Base-by-base conservation (phyloP, 1,284 basidiomycete species). In the Leccinum huronense region DNA sequence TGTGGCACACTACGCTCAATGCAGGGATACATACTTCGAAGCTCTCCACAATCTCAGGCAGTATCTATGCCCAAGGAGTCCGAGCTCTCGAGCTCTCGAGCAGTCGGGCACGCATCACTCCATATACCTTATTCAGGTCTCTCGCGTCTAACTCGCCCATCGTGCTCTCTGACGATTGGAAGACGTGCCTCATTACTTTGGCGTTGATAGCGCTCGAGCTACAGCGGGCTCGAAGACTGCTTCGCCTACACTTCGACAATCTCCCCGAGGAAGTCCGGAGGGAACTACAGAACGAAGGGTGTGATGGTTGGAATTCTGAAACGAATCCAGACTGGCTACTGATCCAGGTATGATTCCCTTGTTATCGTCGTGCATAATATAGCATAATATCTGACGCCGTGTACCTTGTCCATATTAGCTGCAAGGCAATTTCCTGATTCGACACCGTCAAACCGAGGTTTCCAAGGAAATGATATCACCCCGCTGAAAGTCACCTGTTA, bases 381-480 rank as follows among this genome's bases (percentile, higher is more conserved):
- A 38, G n/a, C 34, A 34, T 36, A 11, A 14, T 38, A 38, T 38
- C 38, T 38, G 38, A 38, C 38, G 38, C 14, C 38, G 38, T 38
- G 38, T 38, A 16, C 14, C 38, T 23, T 45, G 81, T 42, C 84
- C 38, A 7, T 38, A 38, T 38, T 7, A 38, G 82, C 72, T 84
- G n/a, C 80, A 85, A 59, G 70, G 74, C 3, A 75, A 83, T 58
- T 77, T 85, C 54, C 62, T 76, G 5, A 71, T 77, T 19, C 78
- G 84, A 5, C 66, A 73, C 1, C 61, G 83, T 11, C 84, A 86
- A 65, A 69, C 71, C 2, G 61, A 71, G 0, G 75, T 84, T 6
- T 80, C 83, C 1, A 59, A 69, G 6, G 76, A 83, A 57, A 86
- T 86, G 84, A 80, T 83, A 23, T 62, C 67, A 0, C 84, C 84